phyloP scores from a whole-genome alignment of 495 filamentous ascomycete species.

The Ramalina intermedia region DNA sequence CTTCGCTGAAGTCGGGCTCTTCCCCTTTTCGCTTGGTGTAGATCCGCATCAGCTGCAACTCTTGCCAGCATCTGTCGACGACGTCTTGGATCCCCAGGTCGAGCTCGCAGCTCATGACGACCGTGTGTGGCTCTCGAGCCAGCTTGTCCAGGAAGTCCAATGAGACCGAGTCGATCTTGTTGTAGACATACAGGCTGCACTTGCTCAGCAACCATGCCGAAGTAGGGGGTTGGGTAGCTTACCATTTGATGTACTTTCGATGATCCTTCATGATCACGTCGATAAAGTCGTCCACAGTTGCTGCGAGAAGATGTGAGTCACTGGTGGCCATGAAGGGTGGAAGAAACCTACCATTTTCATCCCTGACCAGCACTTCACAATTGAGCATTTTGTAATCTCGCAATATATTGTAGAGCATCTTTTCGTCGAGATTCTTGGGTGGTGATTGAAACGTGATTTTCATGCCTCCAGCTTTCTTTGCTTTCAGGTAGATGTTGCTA shows the following conservation, averaged over 20 bases:
- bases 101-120: slow-evolving; percentile 95
- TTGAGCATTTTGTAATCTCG: slow-evolving; percentile 98
- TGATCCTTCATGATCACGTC: slow-evolving; percentile 99
- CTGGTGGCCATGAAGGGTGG: not conserved
- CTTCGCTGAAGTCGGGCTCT: slow-evolving; percentile 84
- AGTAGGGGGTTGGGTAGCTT: slow-evolving; percentile 2
- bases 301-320: slow-evolving; percentile 23
- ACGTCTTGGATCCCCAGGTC: slow-evolving; percentile 95
- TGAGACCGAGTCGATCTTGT: slow-evolving; percentile 96
- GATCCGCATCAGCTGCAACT: slow-evolving; percentile 76
- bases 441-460: slow-evolving; percentile 90
- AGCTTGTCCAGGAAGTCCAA: slow-evolving; percentile 86
- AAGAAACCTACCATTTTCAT: slow-evolving; percentile 54
- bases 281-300: slow-evolving; percentile 95
- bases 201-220: too few species aligned
- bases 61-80: slow-evolving; percentile 89
- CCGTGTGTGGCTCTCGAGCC: slow-evolving; percentile 83
- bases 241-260: slow-evolving; percentile 88
- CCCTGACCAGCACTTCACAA: slow-evolving; percentile 87
- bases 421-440: slow-evolving; percentile 86
- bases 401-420: slow-evolving; percentile 91
- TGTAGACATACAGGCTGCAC: slow-evolving; percentile 89
- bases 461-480: slow-evolving; percentile 94
- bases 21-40: slow-evolving; percentile 95
- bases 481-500: slow-evolving; percentile 97